These are phyloP conservation scores for Beauveria sp. DNA, from an alignment of 2,329 filamentous ascomycete genomes.

Conservation along the genomic window DNA sequence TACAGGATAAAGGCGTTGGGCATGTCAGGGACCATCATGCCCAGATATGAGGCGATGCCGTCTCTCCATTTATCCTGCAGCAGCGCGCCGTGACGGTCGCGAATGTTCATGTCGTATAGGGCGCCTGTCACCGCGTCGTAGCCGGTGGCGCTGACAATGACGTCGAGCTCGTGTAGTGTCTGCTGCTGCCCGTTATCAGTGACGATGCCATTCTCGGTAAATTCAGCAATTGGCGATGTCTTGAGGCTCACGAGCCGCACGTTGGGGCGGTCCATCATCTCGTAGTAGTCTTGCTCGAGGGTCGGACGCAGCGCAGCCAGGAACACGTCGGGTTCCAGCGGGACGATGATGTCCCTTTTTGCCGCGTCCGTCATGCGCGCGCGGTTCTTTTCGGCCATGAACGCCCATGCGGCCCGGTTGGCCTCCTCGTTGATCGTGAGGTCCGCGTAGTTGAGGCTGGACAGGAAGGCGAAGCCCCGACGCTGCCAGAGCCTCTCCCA, in stretches of 20 bases:
- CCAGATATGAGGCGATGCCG: slow-evolving; percentile 16
- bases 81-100: slow-evolving; percentile 11
- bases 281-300: slow-evolving; percentile 9
- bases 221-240: neutral
- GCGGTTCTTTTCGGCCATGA: slow-evolving; percentile 3
- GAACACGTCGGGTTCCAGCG: neutral
- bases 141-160: slow-evolving; percentile 16
- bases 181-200: neutral
- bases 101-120: slow-evolving; percentile 17
- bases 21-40: slow-evolving; percentile 16
- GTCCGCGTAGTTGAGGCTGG: neutral
- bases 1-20: slow-evolving; percentile 20
- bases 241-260: slow-evolving; percentile 10
- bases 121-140: slow-evolving; percentile 18
- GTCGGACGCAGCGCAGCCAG: neutral
- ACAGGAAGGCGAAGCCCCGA: too few species aligned
- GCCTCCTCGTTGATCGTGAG: neutral
- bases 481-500: neutral
- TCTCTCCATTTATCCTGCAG: slow-evolving; percentile 15
- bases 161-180: slow-evolving; percentile 5
- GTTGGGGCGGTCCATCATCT: slow-evolving; percentile 10
- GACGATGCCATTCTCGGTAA: neutral
- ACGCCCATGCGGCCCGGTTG: neutral
- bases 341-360: slow-evolving; percentile 11
- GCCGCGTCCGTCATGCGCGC: slow-evolving; percentile 3